phyloP scores from a whole-genome alignment of 2,329 filamentous ascomycete genomes.

The Diaporthe sp. region DNA sequence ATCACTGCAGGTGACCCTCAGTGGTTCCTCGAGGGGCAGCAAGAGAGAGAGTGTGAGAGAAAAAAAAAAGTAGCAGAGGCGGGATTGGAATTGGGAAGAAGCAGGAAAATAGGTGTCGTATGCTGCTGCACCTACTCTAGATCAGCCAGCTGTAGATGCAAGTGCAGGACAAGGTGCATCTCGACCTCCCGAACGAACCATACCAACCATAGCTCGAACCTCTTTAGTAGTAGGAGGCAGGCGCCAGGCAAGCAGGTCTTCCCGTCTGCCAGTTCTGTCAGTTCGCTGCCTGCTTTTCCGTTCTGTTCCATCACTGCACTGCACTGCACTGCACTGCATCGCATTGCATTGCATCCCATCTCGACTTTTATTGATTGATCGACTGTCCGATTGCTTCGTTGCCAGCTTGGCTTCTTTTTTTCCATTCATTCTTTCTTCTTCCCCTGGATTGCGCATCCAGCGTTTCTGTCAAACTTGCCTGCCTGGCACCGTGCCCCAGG shows the following conservation, averaged over 20 bases:
- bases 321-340: neutral
- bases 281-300: neutral
- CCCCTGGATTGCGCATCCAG: neutral
- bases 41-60: neutral
- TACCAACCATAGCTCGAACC: neutral
- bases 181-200: neutral
- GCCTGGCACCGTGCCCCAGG: neutral
- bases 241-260: neutral
- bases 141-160: too few species aligned
- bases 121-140: neutral
- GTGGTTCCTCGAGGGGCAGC: neutral
- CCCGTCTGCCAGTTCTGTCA: neutral
- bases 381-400: neutral
- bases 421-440: neutral
- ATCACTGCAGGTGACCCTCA: conserved; percentile 20
- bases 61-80: conserved; percentile 9
- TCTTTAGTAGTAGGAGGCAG: too few species aligned
- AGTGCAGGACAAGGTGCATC: conserved; percentile 2
- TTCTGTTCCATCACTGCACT: neutral
- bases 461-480: neutral
- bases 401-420: neutral
- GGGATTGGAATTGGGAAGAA: neutral
- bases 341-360: conserved; percentile 3
- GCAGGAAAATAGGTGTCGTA: neutral
- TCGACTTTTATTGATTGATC: neutral